Evolutionary conservation across 768 basidiomycete species (phyloP).

Genomic region (Trametes elegans): DNA sequence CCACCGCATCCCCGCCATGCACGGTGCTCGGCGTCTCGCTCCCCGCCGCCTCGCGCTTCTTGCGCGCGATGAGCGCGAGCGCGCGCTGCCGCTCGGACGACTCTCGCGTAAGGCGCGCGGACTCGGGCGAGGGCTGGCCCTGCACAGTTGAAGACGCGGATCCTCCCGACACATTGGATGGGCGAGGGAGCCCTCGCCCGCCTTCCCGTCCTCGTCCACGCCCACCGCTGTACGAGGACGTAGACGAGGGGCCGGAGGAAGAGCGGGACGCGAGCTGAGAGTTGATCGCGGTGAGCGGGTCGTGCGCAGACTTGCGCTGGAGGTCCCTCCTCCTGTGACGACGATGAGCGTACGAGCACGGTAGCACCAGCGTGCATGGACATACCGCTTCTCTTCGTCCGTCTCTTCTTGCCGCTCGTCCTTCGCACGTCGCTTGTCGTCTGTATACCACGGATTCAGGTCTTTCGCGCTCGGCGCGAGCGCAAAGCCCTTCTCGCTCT

Average conservation of each 20-base stretch:
- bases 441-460: constrained; percentile 76
- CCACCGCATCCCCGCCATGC: constrained; percentile 34
- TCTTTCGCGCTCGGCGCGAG: constrained; percentile 76
- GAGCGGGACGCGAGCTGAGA: constrained; percentile 52
- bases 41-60: constrained; percentile 60
- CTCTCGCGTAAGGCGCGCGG: constrained; percentile 67
- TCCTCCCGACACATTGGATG: too few species aligned
- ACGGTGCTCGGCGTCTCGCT: constrained; percentile 74
- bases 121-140: constrained; percentile 37
- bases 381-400: constrained; percentile 29
- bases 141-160: neutral
- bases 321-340: constrained; percentile 56
- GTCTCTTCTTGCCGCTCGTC: constrained; percentile 5
- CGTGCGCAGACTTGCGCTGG: constrained; percentile 58
- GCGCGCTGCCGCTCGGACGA: constrained; percentile 75
- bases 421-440: constrained; percentile 20
- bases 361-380: neutral
- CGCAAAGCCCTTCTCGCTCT: constrained; percentile 68
- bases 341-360: neutral
- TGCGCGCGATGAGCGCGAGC: constrained; percentile 64
- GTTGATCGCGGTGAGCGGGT: constrained; percentile 75
- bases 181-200: too few species aligned
- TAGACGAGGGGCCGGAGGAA: constrained; percentile 17
- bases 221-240: constrained; percentile 22
- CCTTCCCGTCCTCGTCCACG: too few species aligned